Conservation (phyloP, 2,329 filamentous ascomycete genomes). For the Penicillium sp. region DNA sequence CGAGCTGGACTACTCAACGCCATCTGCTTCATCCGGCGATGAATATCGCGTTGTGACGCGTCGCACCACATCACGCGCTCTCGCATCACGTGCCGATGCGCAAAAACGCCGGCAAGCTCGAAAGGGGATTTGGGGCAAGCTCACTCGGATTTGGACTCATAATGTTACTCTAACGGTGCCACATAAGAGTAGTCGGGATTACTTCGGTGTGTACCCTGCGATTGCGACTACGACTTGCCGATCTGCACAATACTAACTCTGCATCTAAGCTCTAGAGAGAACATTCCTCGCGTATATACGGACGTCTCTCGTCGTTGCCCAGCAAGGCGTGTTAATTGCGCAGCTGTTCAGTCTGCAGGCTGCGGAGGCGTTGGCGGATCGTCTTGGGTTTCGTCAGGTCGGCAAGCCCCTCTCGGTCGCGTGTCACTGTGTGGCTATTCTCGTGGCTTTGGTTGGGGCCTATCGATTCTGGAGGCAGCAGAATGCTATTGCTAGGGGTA, state of each 20-base stretch:
- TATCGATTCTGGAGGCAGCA: conserved; percentile 63
- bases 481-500: conserved; percentile 58
- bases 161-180: conserved; percentile 41
- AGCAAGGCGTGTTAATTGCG: conserved; percentile 64
- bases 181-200: conserved; percentile 44
- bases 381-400: conserved; percentile 60
- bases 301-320: conserved; percentile 67
- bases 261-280: conserved; percentile 63
- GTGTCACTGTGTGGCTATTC: conserved; percentile 52
- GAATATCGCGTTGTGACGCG: conserved; percentile 33
- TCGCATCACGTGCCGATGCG: conserved; percentile 5
- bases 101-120: conserved; percentile 11
- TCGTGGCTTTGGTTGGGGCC: conserved; percentile 55
- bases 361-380: conserved; percentile 42
- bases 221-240: too few relatives aligned
- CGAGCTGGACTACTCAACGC: conserved; percentile 24
- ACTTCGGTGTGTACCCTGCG: conserved; percentile 37
- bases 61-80: conserved; percentile 26
- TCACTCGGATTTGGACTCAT: conserved; percentile 75
- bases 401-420: conserved; percentile 59
- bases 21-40: conserved; percentile 35
- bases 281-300: conserved; percentile 73
- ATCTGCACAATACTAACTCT: conserved; percentile 3
- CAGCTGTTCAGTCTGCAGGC: conserved; percentile 65
- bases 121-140: conserved; percentile 63